These are phyloP conservation scores for Cerrena zonata DNA, from an alignment of 1,284 basidiomycete species.

Conservation along the genomic window DNA sequence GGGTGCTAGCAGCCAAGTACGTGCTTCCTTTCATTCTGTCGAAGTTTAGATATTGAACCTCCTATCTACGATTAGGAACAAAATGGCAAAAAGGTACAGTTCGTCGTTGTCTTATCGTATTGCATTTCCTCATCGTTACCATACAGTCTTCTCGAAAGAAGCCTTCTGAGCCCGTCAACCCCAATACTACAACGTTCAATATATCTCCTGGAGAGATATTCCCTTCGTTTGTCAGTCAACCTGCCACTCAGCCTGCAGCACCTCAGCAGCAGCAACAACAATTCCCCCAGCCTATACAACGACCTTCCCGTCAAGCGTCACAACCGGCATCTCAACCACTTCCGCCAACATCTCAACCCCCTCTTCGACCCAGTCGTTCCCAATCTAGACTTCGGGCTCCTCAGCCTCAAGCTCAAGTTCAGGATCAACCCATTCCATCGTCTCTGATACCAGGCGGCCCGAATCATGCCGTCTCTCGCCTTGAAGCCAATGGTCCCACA, in stretches of 20 bases:
- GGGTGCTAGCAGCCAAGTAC: constrained; percentile 8
- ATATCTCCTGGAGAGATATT: constrained; percentile 28
- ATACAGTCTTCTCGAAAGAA: neutral
- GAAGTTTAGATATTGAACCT: neutral
- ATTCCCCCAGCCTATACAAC: neutral
- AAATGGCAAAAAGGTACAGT: constrained; percentile 2
- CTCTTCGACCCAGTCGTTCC: neutral
- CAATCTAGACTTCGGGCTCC: neutral
- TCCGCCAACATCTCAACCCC: neutral
- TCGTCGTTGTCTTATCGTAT: neutral
- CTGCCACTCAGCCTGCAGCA: neutral
- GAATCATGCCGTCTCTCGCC: neutral
- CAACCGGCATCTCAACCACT: neutral
- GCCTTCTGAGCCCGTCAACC: constrained; percentile 9
- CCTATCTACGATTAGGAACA: neutral
- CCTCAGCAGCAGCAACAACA: neutral
- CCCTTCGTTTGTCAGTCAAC: constrained; percentile 15
- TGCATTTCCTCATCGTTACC: neutral
- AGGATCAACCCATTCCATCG: neutral
- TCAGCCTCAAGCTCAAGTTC: neutral
- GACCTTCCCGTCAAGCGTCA: neutral
- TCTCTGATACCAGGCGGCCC: neutral
- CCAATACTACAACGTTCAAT: constrained; percentile 15
- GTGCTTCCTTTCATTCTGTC: neutral
- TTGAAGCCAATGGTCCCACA: neutral